phyloP scores from a whole-genome alignment of 2,329 filamentous ascomycete genomes.

The Lecanosticta acicola region DNA sequence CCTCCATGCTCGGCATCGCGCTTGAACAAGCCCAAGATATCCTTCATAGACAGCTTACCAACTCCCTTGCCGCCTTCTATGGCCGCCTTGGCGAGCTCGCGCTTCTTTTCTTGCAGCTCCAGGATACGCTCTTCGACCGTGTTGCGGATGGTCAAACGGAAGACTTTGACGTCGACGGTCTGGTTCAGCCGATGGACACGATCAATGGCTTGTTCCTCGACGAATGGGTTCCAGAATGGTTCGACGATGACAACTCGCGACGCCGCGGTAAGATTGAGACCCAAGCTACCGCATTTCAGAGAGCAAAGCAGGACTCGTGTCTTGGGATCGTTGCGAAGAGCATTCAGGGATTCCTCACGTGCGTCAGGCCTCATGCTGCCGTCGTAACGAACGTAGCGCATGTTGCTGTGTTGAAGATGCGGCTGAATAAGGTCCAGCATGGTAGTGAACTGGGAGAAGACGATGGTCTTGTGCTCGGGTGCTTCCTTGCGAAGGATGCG shows the following conservation, averaged over 20 bases:
- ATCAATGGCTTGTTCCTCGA: conserved; percentile 98
- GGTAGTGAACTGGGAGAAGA: conserved; percentile 96
- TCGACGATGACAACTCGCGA: conserved; percentile 91
- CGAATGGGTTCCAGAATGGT: conserved; percentile 97
- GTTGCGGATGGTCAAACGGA: conserved; percentile 80
- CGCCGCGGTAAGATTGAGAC: conserved; percentile 89
- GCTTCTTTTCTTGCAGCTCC: conserved; percentile 90
- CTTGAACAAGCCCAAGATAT: conserved; percentile 86
- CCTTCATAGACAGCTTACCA: conserved; percentile 82
- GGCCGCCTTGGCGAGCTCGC: conserved; percentile 81
- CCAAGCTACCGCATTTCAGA: conserved; percentile 86
- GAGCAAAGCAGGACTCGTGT: conserved; percentile 86
- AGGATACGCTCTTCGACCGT: conserved; percentile 92
- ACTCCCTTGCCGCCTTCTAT: conserved; percentile 77
- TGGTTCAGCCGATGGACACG: conserved; percentile 97
- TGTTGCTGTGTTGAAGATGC: conserved; percentile 68
- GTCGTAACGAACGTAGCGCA: conserved; percentile 85
- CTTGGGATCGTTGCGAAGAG: conserved; percentile 65
- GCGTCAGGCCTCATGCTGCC: conserved; percentile 91
- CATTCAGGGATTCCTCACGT: conserved; percentile 77
- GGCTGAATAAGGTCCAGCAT: conserved; percentile 97
- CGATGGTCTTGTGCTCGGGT: conserved; percentile 86
- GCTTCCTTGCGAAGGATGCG: conserved; percentile 74
- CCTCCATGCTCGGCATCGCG: conserved; percentile 54
- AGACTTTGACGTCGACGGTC: conserved; percentile 88